These are phyloP conservation scores for Populus hybrid DNA, from an alignment of 441 rosid species.

Conservation along the genomic window DNA sequence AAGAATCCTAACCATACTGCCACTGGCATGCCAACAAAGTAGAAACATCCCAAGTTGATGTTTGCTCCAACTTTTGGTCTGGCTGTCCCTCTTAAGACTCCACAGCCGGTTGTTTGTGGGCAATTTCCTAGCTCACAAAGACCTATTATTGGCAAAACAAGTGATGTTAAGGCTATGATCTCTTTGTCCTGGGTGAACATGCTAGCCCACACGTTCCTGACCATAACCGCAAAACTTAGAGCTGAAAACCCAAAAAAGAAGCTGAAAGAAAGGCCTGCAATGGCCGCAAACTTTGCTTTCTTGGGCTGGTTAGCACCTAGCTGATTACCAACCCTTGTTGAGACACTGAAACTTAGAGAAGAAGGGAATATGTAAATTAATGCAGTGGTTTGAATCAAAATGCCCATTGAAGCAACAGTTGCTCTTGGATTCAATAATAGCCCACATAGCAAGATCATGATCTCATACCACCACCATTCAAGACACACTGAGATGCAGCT, in stretches of 20 bases:
- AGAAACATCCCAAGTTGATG: slow-evolving; percentile 76
- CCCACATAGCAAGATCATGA: slow-evolving; percentile 88
- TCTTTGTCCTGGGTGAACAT: slow-evolving; percentile 70
- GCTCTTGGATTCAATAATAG: slow-evolving; percentile 56
- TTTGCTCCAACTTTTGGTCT: slow-evolving; percentile 79
- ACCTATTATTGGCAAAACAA: slow-evolving; percentile 74
- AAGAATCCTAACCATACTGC: slow-evolving; percentile 66
- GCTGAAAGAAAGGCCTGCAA: slow-evolving; percentile 60
- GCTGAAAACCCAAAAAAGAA: slow-evolving; percentile 65
- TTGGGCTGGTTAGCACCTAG: slow-evolving; percentile 72
- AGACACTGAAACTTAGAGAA: slow-evolving; percentile 83
- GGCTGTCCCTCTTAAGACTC: slow-evolving; percentile 82
- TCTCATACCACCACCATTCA: slow-evolving; percentile 99
- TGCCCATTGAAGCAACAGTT: slow-evolving; percentile 90
- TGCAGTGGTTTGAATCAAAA: slow-evolving; percentile 84
- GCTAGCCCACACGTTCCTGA: slow-evolving; percentile 69
- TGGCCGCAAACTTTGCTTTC: slow-evolving; percentile 64
- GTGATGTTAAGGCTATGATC: slow-evolving; percentile 55
- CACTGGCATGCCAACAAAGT: slow-evolving; percentile 80
- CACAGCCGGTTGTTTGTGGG: slow-evolving; percentile 92
- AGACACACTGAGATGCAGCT: slow-evolving; percentile 91
- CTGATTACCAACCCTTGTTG: slow-evolving; percentile 86
- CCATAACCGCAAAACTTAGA: slow-evolving; percentile 42
- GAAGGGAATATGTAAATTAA: slow-evolving; percentile 87
- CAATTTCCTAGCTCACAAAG: slow-evolving; percentile 93